These are phyloP conservation scores for Penicillium sp. DNA, from an alignment of 2,329 filamentous ascomycete species.

Conservation along the genomic window DNA sequence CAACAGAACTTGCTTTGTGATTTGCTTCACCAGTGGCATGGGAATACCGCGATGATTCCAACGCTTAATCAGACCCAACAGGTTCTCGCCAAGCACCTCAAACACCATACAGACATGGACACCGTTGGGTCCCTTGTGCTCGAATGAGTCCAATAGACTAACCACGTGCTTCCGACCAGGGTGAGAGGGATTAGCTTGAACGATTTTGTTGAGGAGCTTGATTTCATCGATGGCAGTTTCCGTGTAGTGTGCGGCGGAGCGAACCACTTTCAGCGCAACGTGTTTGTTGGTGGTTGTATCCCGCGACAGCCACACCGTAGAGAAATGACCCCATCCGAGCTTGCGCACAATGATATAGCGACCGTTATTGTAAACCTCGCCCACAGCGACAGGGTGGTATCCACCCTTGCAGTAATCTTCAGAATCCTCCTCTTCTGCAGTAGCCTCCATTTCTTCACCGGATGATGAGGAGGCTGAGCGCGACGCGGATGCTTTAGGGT, in stretches of 20 bases:
- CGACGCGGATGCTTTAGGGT: constrained; percentile 51
- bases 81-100: constrained; percentile 91
- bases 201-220: constrained; percentile 94
- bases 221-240: constrained; percentile 99
- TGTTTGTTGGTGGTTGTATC: constrained; percentile 89
- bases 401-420: constrained; percentile 99
- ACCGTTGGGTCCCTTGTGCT: constrained; percentile 94
- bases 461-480: constrained; percentile 74
- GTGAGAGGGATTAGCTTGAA: constrained; percentile 89
- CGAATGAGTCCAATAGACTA: constrained; percentile 92
- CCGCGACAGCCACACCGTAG: constrained; percentile 82
- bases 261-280: constrained; percentile 95
- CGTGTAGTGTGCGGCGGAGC: constrained; percentile 96
- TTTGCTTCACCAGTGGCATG: constrained; percentile 95
- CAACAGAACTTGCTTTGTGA: constrained; percentile 94
- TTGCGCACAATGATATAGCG: constrained; percentile 96
- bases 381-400: constrained; percentile 91
- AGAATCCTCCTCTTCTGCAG: constrained; percentile 95
- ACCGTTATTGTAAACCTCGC: constrained; percentile 95
- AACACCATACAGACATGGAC: constrained; percentile 99
- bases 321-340: constrained; percentile 97
- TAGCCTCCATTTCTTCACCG: constrained; percentile 83
- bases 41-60: constrained; percentile 98
- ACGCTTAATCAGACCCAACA: constrained; percentile 91
- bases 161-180: constrained; percentile 94